Evolutionary conservation across 495 filamentous ascomycete genomes (phyloP).

Genomic region (Penicillium parvum): DNA sequence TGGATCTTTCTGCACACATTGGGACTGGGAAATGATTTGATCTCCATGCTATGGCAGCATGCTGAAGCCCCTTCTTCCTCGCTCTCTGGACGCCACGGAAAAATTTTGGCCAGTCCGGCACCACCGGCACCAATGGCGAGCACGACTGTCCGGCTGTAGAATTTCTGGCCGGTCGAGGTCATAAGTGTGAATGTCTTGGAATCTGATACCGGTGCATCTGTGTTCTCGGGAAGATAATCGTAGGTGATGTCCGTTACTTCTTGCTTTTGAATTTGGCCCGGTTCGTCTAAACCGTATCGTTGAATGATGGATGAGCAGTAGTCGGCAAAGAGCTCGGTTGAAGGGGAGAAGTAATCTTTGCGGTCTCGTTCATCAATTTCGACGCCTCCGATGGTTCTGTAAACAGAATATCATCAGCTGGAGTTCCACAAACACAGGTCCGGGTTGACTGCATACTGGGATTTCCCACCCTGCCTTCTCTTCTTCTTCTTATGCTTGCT

Average conservation of each 20-base stretch:
- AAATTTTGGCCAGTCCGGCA: conserved; percentile 36
- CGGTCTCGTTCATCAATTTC: conserved; percentile 61
- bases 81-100: conserved; percentile 38
- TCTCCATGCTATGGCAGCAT: conserved; percentile 52
- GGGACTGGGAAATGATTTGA: conserved; percentile 44
- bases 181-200: conserved; percentile 49
- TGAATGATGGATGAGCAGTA: conserved; percentile 51
- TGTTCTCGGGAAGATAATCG: conserved; percentile 21
- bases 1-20: conserved; percentile 45
- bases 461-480: conserved; percentile 33
- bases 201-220: conserved; percentile 9
- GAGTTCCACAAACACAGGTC: too few species aligned
- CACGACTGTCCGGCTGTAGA: conserved; percentile 49
- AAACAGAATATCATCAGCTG: neutral
- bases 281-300: conserved; percentile 47
- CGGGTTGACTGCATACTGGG: conserved; percentile 11
- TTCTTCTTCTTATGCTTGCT: conserved; percentile 64
- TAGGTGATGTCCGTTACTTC: conserved; percentile 51
- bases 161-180: conserved; percentile 41
- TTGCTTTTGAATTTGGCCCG: conserved; percentile 43
- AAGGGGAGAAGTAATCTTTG: conserved; percentile 62
- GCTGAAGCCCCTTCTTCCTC: conserved; percentile 40
- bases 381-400: conserved; percentile 26
- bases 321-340: conserved; percentile 50
- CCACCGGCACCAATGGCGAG: conserved; percentile 54